A percentile compares a stretch with the other conserved stretches of the same genome.
phyloP scores from a whole-genome alignment of 2,329 filamentous ascomycete species.

The Xylaria sp. region DNA sequence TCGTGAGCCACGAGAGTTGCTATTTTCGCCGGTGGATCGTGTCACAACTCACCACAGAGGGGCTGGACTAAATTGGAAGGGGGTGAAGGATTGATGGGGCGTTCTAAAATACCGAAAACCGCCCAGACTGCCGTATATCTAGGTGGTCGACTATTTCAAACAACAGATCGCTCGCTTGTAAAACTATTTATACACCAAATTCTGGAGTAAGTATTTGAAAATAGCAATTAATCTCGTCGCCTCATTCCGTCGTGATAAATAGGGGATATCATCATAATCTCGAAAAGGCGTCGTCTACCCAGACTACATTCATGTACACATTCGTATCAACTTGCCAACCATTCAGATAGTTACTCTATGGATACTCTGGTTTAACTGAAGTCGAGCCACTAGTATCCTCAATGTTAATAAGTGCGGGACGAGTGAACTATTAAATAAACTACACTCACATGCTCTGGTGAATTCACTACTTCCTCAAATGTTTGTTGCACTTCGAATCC shows the following conservation, averaged over 20 bases:
- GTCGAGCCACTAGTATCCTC: conserved; percentile 44
- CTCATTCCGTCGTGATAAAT: conserved; percentile 13
- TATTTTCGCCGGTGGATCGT: conserved; percentile 29
- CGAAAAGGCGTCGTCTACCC: not conserved
- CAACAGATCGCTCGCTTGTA: conserved; percentile 11
- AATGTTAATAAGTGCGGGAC: conserved; percentile 32
- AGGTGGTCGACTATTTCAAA: not conserved
- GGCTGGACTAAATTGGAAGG: conserved; percentile 26
- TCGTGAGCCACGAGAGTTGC: conserved; percentile 13
- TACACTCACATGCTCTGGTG: conserved; percentile 50
- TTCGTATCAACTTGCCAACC: not conserved
- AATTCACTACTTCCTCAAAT: conserved; percentile 52
- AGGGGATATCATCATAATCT: not conserved
- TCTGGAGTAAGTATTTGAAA: conserved; percentile 16
- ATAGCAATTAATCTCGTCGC: conserved; percentile 24
- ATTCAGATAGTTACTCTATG: not conserved
- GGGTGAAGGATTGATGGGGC: conserved; percentile 29
- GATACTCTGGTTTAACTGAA: conserved; percentile 32
- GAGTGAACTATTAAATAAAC: not conserved
- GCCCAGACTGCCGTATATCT: not conserved
- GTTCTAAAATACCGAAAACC: conserved; percentile 6
- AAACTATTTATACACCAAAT: conserved; percentile 24
- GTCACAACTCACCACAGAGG: conserved; percentile 25
- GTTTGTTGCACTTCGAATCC: conserved; percentile 51
- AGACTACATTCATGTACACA: not conserved